Conservation (phyloP, 352 stramenopile species). For the Salisapilia sapeloensis region DNA sequence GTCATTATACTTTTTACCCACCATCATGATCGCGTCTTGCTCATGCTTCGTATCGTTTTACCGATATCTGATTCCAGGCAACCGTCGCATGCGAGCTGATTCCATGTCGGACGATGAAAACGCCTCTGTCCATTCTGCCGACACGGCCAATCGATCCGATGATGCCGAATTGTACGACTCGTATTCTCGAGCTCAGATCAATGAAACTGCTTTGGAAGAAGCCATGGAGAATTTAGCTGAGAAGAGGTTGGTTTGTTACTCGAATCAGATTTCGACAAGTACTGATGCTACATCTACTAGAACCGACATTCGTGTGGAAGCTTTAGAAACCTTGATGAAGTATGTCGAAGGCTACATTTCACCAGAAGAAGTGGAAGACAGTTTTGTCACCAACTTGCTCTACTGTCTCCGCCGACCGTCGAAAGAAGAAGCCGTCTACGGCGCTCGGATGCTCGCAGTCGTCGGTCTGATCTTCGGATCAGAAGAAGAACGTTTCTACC, state of each 20-base stretch:
- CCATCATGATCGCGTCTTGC: too few relatives aligned
- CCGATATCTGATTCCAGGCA: too few relatives aligned
- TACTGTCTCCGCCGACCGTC: constrained; percentile 48
- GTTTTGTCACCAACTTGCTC: constrained; percentile 57
- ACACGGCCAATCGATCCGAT: constrained; percentile 54
- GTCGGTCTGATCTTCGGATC: constrained; percentile 58
- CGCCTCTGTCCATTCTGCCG: constrained; percentile 43
- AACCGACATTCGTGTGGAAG: constrained; percentile 51
- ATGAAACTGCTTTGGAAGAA: constrained; percentile 53
- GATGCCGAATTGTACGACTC: constrained; percentile 53
- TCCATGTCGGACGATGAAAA: constrained; percentile 57
- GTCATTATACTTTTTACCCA: too few relatives aligned
- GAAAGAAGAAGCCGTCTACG: constrained; percentile 43
- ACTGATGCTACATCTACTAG: constrained; percentile 8
- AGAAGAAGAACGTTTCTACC: constrained; percentile 62
- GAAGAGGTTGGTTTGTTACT: constrained; percentile 25
- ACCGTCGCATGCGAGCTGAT: constrained; percentile 58
- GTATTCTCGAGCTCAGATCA: constrained; percentile 32
- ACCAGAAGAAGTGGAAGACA: constrained; percentile 47
- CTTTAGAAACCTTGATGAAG: constrained; percentile 40
- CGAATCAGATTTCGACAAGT: not conserved
- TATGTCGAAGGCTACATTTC: constrained; percentile 53
- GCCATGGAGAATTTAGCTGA: constrained; percentile 64
- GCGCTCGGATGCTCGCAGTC: constrained; percentile 49
- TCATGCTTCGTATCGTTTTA: too few relatives aligned